These are phyloP conservation scores for Zygosaccharomyces lentus DNA, from an alignment of 805 yeast species.

Conservation along the genomic window DNA sequence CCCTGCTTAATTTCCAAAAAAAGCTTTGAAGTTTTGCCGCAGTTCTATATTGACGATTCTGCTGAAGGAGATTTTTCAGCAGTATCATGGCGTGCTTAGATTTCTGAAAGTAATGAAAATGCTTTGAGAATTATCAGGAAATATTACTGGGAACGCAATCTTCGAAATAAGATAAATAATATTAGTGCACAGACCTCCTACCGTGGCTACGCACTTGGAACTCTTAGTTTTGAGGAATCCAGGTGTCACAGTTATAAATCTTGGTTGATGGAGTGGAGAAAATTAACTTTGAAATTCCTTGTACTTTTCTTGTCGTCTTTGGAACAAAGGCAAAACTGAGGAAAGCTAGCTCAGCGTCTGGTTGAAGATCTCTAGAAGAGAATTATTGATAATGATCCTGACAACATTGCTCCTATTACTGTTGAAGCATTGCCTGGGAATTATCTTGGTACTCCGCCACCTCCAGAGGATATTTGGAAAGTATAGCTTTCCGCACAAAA, in stretches of 20 bases:
- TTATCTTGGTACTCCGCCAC: conserved; percentile 44
- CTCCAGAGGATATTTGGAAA: conserved; percentile 47
- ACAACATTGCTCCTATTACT: conserved; percentile 41
- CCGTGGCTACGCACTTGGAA: conserved; percentile 49
- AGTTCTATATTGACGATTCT: conserved; percentile 40
- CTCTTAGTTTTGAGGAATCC: conserved; percentile 38
- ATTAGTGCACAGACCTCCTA: conserved; percentile 42
- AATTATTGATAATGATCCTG: conserved; percentile 41
- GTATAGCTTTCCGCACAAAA: conserved; percentile 45
- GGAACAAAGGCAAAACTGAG: conserved; percentile 36
- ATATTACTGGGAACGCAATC: conserved; percentile 43
- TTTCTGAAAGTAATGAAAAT: conserved; percentile 65
- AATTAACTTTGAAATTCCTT: conserved; percentile 28
- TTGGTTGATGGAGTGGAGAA: conserved; percentile 20
- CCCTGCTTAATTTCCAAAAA: conserved; percentile 33
- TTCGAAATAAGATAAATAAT: conserved; percentile 40
- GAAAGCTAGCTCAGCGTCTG: conserved; percentile 39
- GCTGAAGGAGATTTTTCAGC: conserved; percentile 39
- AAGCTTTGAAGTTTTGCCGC: conserved; percentile 41
- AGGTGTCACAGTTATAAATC: conserved; percentile 35
- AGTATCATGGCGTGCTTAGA: conserved; percentile 51
- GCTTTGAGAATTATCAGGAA: conserved; percentile 55
- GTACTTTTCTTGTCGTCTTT: conserved; percentile 34
- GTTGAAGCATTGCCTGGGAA: conserved; percentile 48
- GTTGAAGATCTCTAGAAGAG: conserved; percentile 41